phyloP scores from a whole-genome alignment of 805 yeast genomes.

The Candida nemodendra region DNA sequence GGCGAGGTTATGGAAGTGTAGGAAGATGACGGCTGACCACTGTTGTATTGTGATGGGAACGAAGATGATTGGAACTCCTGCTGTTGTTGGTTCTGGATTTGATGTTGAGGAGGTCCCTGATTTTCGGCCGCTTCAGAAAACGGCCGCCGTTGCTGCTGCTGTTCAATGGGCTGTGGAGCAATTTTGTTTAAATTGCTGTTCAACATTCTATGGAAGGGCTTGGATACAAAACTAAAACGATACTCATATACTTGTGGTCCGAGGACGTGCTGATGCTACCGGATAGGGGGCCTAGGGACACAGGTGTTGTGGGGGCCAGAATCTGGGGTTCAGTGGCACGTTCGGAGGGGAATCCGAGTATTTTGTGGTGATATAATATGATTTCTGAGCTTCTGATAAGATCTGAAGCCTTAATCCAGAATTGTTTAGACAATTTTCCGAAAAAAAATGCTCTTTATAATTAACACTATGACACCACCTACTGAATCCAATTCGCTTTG shows the following conservation, averaged over 20 bases:
- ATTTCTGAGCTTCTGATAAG: too few species aligned
- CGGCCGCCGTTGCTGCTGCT: conserved; percentile 15
- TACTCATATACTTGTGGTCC: background rate
- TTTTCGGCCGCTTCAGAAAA: conserved; percentile 6
- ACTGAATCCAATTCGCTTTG: too few species aligned
- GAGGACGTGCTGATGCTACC: background rate
- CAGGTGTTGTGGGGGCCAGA: too few species aligned
- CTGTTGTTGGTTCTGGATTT: conserved; percentile 12
- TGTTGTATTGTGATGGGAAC: conserved; percentile 8
- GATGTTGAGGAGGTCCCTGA: conserved; percentile 7
- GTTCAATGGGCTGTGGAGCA: conserved; percentile 17
- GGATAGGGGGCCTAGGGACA: too few species aligned
- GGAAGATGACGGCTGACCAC: conserved; percentile 20
- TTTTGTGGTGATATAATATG: too few species aligned
- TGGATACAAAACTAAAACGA: background rate
- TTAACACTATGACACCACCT: too few species aligned
- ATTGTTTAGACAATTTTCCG: too few species aligned
- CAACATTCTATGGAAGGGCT: conserved; percentile 5
- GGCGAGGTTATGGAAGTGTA: conserved; percentile 30
- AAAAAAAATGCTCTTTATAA: too few species aligned
- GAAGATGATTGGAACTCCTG: conserved; percentile 10
- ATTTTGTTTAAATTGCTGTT: conserved; percentile 15
- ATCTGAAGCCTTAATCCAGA: too few species aligned
- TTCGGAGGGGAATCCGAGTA: too few species aligned
- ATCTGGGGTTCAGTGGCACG: too few species aligned